Base-by-base conservation (phyloP, 83 land plant genomes). In the Picea abies region DNA sequence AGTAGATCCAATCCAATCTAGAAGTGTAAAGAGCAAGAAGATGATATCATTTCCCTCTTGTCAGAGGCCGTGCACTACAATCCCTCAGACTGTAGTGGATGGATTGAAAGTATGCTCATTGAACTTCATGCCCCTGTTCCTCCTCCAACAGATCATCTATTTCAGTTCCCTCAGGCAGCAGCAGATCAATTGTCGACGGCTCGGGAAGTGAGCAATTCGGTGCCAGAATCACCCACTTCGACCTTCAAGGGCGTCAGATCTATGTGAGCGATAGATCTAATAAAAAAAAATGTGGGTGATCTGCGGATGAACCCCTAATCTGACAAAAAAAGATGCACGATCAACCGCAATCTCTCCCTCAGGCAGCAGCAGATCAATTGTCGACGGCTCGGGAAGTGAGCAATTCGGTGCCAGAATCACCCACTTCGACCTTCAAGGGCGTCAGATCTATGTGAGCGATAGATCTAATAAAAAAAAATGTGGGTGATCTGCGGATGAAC, bases 11-110 rank as follows among this genome's bases (percentile, higher is more conserved):
- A 29, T 29, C 29, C 29, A 29, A 29, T 29, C 29, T 29, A 29
- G 32, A 87, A 92, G 90, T 84, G 88, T 60, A 76, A 79, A 47
- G 83, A 63, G 23, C 79, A 70, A 23, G 90, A 81, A 17, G 89
- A 85, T 35, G 89, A 82, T 11, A 23, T 81, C 29, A n/a, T 87
- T 25, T 84, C 88, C 1, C 88, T 81, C 79, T 85, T 84, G 25
- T 79, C 88, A 32, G 97, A 91, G 4, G 91, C 95, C 17, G 88
- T 89, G 22, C 95, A 94, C 82, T 94, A 94, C 82, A 93, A 94
- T 60, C 96, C 95, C 25, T 89, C 93, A 37, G 93, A 93, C 82
- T 79, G 92, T n/a, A 75, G 86, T 29, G 44, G 82, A 12, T 94
- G 93, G 93, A 82, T 94, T 63, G 88, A 94, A 41, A 66, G 25